Base-by-base conservation (phyloP, 345 rosid genomes). In the Orychophragmus violaceus region DNA sequence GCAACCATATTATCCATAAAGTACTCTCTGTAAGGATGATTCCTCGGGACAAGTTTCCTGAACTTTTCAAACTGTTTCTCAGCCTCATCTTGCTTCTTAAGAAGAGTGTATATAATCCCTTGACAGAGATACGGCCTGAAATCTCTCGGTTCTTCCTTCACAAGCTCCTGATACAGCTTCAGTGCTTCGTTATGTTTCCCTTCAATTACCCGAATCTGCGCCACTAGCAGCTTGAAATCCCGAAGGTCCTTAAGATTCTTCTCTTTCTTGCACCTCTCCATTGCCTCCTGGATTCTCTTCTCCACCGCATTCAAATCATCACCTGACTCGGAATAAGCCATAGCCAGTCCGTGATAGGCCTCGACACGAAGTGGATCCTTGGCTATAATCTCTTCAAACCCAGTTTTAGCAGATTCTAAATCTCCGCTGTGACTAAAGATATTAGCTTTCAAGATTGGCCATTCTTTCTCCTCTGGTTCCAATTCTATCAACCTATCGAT, bases 111-210 rank as follows among this genome's bases (percentile, higher is more conserved):
- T 55, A 93, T 82, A 19, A 93, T 86, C 50, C 97, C 97, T 70
- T 88, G 96, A 54, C 97, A 93, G 27, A 90, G 74, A 55, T 90
- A 90, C 2, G 98, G 97, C 81, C 97, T 82, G 39, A 90, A 93
- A 80, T 93, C 98, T 72, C 84, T 82, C 0, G 98, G 98, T 33
- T 93, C 97, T 76, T 93, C 97, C 64, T 82, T 86, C 71, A 80
- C 89, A 25, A 93, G 80, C 76, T 84, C 89, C 59, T 88, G 85
- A 33, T 93, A 90, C 46, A 88, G 80, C 77, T 78, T 85, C 88
- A 93, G 59, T 6, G 98, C 98, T 41, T 85, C 96, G 1, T 19
- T 29, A 61, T 84, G 87, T 13, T 77, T 85, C 69, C 83, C 87
- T 59, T 90, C 87, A 17, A 90, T 82, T 0, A 90, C 94, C 44